These are phyloP conservation scores for Peterozyma xylosa DNA, from an alignment of 805 yeast species.

Conservation along the genomic window DNA sequence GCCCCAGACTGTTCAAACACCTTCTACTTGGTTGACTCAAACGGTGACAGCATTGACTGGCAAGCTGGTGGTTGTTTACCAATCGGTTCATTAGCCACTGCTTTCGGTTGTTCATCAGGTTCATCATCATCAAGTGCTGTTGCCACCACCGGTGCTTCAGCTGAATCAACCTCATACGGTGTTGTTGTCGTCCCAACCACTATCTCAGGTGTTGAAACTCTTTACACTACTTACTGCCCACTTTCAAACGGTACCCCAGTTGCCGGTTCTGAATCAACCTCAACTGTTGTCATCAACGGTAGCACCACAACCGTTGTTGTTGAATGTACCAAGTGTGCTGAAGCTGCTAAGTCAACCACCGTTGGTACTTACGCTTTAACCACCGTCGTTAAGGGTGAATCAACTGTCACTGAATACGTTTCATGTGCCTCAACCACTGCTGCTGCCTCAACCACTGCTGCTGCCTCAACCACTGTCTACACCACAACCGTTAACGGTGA, in stretches of 20 bases:
- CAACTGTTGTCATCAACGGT: slow-evolving; percentile 4
- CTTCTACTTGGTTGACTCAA: slow-evolving; percentile 6
- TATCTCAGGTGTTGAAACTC: slow-evolving; percentile 11
- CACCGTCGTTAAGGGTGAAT: slow-evolving; percentile 6
- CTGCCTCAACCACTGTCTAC: slow-evolving; percentile 1
- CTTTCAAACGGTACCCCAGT: slow-evolving; percentile 7
- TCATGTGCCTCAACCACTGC: slow-evolving; percentile 11
- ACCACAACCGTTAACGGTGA: slow-evolving; percentile 2
- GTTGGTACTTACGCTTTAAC: slow-evolving; percentile 6
- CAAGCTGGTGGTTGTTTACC: slow-evolving; percentile 8
- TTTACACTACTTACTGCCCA: slow-evolving; percentile 17
- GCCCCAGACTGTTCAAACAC: slow-evolving; percentile 9
- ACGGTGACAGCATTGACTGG: slow-evolving; percentile 6
- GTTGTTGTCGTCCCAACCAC: slow-evolving; percentile 9
- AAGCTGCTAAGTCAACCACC: slow-evolving; percentile 7
- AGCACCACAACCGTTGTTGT: slow-evolving; percentile 7
- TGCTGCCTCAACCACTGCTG: slow-evolving; percentile 11
- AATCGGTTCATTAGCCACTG: slow-evolving; percentile 8
- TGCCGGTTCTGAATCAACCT: slow-evolving; percentile 7
- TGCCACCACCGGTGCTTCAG: slow-evolving; percentile 6
- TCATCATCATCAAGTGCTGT: slow-evolving; percentile 1
- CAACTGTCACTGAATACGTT: slow-evolving; percentile 7
- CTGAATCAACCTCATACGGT: slow-evolving; percentile 10
- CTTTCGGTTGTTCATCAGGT: slow-evolving; percentile 1
- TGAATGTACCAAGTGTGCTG: slow-evolving; percentile 7